Base-by-base conservation (phyloP, 2,329 filamentous ascomycete genomes). In the Phoma sp. region DNA sequence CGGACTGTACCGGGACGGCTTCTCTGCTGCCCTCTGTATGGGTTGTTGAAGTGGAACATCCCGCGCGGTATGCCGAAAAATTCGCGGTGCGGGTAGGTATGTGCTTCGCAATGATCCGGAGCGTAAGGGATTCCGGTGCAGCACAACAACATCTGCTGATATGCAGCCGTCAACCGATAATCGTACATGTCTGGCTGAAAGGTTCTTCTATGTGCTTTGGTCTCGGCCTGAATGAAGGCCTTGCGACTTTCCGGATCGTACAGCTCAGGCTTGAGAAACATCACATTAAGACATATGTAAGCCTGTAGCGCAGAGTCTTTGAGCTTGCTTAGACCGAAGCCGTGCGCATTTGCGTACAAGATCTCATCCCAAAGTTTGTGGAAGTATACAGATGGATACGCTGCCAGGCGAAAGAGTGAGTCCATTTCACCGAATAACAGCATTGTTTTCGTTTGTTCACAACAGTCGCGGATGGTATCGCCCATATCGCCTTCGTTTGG, bases 1-100 rank as follows among this genome's bases (percentile, higher is more conserved):
- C 23, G 43, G 7, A 11, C 33, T 1, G 43, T 47, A 4, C 43
- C 43, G 4, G 26, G 43, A 3, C 15, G 12, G 6, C n/a, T n/a
- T n/a, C 17, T 23, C 15, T 30, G 25, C 25, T 30, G 33, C 17
- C 17, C 12, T 2, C 26, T 7, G 17, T 38, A 21, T 11, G 25
- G 25, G 2, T 11, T 3, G 1, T 30, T 10, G 5, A 17, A 30
- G 9, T 12, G 25, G 11, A 30, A 30, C 33, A 38, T 47, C 3
- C 33, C 43, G 4, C 43, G 4, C 15, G 33, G 33, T 10, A 47
- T n/a, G 2, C 43, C 33, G 7, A 47, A 47, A 18, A 47, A 38
- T 3, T 38, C 25, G 17, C 43, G 33, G 25, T 47, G 43, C 11
- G 43, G 43, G 12, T 38, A 47, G 18, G 43, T 47, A 20, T 47